phyloP scores from a whole-genome alignment of 2,329 filamentous ascomycete species.

The Ophiostoma perfectum region DNA sequence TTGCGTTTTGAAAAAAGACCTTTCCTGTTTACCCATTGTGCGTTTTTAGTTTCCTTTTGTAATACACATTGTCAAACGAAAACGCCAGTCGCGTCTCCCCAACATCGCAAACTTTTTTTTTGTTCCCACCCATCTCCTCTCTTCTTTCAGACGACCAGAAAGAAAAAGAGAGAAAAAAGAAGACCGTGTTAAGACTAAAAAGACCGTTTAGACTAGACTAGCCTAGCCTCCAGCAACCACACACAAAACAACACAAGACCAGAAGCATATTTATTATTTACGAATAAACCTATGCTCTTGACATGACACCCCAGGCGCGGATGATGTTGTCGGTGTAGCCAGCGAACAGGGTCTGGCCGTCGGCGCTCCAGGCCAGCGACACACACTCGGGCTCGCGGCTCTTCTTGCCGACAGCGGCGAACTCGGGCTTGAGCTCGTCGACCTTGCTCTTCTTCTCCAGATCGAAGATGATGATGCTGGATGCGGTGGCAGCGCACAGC shows the following conservation, averaged over 20 bases:
- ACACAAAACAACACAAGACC: constrained; percentile 1
- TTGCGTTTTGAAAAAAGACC: constrained; percentile 14
- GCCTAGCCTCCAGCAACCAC: background rate
- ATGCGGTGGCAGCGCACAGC: constrained; percentile 96
- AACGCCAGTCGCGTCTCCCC: constrained; percentile 16
- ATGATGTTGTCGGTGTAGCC: constrained; percentile 99
- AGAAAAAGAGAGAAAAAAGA: background rate
- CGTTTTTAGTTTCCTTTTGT: constrained; percentile 9
- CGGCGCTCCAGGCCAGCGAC: constrained; percentile 92
- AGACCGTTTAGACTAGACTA: background rate
- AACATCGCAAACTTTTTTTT: constrained; percentile 16
- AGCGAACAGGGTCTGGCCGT: constrained; percentile 98
- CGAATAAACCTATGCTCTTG: constrained; percentile 63
- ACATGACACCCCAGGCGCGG: constrained; percentile 97
- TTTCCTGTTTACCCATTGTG: constrained; percentile 22
- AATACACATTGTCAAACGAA: background rate
- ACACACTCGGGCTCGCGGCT: constrained; percentile 98
- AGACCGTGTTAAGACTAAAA: background rate
- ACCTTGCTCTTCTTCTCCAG: constrained; percentile 99
- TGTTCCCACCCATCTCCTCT: background rate
- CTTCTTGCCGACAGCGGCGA: constrained; percentile 96
- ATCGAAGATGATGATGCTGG: constrained; percentile 99
- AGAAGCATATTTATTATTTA: constrained; percentile 14
- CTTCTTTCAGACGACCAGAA: background rate
- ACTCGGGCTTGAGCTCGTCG: constrained; percentile 98